phyloP scores from a whole-genome alignment of 305 asterid species.

The Fraxinus albicans region DNA sequence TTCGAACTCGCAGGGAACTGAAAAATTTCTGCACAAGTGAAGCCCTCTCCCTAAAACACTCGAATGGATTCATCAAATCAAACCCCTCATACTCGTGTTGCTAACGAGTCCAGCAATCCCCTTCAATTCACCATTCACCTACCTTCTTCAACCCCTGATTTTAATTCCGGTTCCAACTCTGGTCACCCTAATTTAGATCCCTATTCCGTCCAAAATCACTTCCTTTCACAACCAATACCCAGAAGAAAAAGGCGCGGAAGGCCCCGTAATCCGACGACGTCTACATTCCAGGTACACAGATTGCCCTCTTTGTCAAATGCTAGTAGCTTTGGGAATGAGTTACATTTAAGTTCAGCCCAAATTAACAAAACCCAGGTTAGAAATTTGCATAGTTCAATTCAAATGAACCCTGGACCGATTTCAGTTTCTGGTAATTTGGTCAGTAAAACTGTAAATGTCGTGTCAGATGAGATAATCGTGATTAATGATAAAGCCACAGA shows the following conservation, averaged over 20 bases:
- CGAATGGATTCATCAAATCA: constrained; percentile 43
- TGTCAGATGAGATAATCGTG: constrained; percentile 86
- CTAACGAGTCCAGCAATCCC: constrained; percentile 35
- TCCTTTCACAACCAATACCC: constrained; percentile 54
- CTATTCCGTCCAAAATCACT: constrained; percentile 36
- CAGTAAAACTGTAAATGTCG: constrained; percentile 40
- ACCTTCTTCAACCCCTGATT: constrained; percentile 27
- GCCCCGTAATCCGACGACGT: constrained; percentile 47
- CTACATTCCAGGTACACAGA: constrained; percentile 48
- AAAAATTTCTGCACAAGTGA: not conserved
- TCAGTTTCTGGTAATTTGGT: constrained; percentile 21
- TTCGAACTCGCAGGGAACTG: not conserved
- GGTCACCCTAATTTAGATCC: constrained; percentile 29
- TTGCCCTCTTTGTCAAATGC: constrained; percentile 19
- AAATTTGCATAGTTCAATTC: constrained; percentile 23
- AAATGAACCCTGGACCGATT: constrained; percentile 29
- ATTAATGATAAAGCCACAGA: constrained; percentile 86
- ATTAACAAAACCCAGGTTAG: constrained; percentile 28
- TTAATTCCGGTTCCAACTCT: constrained; percentile 18
- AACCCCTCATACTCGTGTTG: constrained; percentile 28
- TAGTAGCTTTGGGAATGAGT: constrained; percentile 25
- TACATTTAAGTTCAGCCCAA: constrained; percentile 32
- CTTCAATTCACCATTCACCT: constrained; percentile 35
- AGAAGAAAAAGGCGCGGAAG: constrained; percentile 72
- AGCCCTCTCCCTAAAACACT: not conserved